Evolutionary conservation across 306 rosid species (phyloP).

Genomic region (Malus sieversii): DNA sequence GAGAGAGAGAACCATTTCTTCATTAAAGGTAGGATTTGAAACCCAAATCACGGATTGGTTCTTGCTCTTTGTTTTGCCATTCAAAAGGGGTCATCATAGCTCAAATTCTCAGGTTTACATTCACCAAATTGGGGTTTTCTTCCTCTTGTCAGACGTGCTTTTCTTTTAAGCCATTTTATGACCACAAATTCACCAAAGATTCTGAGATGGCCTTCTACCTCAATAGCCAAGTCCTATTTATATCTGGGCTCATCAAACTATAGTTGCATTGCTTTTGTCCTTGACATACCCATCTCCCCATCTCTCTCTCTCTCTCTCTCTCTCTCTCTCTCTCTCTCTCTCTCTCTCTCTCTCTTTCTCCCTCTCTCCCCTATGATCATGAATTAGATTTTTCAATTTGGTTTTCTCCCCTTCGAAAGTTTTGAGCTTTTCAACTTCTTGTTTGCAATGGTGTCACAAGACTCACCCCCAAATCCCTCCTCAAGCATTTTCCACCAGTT

Average conservation of each 20-base stretch:
- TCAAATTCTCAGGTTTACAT: neutral
- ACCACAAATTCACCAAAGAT: neutral
- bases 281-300: neutral
- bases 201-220: no score
- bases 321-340: neutral
- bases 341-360: neutral
- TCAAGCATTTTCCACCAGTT: slow-evolving; percentile 30
- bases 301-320: neutral
- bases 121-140: neutral
- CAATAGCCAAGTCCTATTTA: neutral
- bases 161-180: neutral
- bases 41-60: slow-evolving; percentile 8
- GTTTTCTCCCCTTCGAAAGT: neutral
- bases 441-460: slow-evolving; percentile 25
- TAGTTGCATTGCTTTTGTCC: no score
- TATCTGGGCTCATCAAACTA: neutral
- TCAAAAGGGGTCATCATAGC: neutral
- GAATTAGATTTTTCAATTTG: slow-evolving; percentile 9
- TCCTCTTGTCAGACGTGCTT: neutral
- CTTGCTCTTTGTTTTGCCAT: neutral
- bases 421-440: neutral
- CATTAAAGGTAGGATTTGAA: slow-evolving; percentile 22
- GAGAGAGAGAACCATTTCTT: slow-evolving; percentile 17
- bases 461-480: slow-evolving; percentile 33
- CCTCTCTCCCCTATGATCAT: slow-evolving; percentile 8